These are phyloP conservation scores for Dioszegia aurantiaca DNA, from an alignment of 768 basidiomycete genomes.

Conservation along the genomic window DNA sequence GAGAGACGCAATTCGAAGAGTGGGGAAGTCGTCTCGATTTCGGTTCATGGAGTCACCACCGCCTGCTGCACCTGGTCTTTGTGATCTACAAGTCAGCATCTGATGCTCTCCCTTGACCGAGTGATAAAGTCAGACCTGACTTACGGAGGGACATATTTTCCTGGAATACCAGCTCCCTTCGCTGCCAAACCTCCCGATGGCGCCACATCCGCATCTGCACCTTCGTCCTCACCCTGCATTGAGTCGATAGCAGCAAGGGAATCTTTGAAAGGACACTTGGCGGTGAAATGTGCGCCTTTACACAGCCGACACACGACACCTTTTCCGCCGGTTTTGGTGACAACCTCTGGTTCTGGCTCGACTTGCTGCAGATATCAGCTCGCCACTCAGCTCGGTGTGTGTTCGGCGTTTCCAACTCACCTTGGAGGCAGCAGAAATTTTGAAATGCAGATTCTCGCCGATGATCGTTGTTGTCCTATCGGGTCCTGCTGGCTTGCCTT, in stretches of 20 bases:
- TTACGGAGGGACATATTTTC: slow-evolving; percentile 21
- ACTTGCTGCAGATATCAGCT: slow-evolving; percentile 37
- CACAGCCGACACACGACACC: slow-evolving; percentile 90
- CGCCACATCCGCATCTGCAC: slow-evolving; percentile 55
- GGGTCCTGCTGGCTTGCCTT: slow-evolving; percentile 79
- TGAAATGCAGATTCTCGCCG: slow-evolving; percentile 68
- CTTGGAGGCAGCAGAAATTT: slow-evolving; percentile 60
- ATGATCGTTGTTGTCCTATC: slow-evolving; percentile 86
- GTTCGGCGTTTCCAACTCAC: slow-evolving; percentile 53
- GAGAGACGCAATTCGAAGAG: slow-evolving; percentile 93
- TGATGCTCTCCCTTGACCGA: no score
- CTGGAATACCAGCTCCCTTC: slow-evolving; percentile 24
- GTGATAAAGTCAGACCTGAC: no score
- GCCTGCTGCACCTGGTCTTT: slow-evolving; percentile 57
- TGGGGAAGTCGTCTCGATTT: slow-evolving; percentile 85
- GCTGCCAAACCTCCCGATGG: slow-evolving; percentile 29
- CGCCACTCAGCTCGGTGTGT: background rate
- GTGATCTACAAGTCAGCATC: slow-evolving; percentile 2
- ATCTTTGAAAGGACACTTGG: slow-evolving; percentile 97
- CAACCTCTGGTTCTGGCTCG: slow-evolving; percentile 64
- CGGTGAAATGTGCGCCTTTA: slow-evolving; percentile 95
- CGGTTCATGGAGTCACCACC: slow-evolving; percentile 76
- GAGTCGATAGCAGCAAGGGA: slow-evolving; percentile 58
- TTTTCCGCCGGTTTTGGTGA: slow-evolving; percentile 65
- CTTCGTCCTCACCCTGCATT: slow-evolving; percentile 53